Percentiles rank a stretch among this genome's conserved stretches.
Evolutionary conservation across 192 early-diverging fungal species (phyloP).

Genomic region (Coemansia sp.): DNA sequence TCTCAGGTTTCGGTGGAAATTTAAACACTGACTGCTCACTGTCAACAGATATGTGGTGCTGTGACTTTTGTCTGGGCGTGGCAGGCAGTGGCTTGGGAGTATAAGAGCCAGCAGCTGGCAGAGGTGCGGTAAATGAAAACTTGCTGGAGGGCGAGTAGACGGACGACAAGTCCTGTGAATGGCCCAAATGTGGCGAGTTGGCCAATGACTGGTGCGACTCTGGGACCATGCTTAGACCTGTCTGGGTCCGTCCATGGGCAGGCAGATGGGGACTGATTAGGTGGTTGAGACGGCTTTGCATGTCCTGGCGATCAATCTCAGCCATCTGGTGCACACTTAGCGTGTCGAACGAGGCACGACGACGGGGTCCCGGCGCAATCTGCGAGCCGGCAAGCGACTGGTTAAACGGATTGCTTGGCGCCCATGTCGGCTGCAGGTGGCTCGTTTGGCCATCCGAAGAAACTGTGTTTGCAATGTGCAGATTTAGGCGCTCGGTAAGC

Average conservation of each 20-base stretch:
- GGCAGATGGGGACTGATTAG: constrained; percentile 26
- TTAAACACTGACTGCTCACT: constrained; percentile 22
- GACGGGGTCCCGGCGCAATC: constrained; percentile 1
- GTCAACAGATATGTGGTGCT: not conserved
- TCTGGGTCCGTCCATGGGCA: not conserved
- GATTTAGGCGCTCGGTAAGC: constrained; percentile 5
- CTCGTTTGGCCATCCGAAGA: not conserved
- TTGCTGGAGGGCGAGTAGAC: constrained; percentile 26
- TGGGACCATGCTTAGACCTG: not conserved
- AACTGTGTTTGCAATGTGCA: not conserved
- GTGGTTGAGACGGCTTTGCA: constrained; percentile 40
- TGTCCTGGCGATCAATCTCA: constrained; percentile 26
- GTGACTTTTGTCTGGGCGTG: constrained; percentile 20
- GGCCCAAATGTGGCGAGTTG: constrained; percentile 2
- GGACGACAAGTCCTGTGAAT: not conserved
- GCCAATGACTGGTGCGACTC: constrained; percentile 4
- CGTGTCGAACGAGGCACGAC: constrained; percentile 46
- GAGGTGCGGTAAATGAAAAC: constrained; percentile 24
- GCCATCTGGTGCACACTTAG: constrained; percentile 51
- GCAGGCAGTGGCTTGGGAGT: constrained; percentile 35
- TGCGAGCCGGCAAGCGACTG: constrained; percentile 3
- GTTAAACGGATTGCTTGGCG: constrained; percentile 17
- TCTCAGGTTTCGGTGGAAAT: constrained; percentile 22
- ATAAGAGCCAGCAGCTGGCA: constrained; percentile 1
- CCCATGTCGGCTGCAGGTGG: constrained; percentile 6